These are phyloP conservation scores for Iris macrosiphon DNA, from an alignment of 106 monocot species.

Conservation along the genomic window DNA sequence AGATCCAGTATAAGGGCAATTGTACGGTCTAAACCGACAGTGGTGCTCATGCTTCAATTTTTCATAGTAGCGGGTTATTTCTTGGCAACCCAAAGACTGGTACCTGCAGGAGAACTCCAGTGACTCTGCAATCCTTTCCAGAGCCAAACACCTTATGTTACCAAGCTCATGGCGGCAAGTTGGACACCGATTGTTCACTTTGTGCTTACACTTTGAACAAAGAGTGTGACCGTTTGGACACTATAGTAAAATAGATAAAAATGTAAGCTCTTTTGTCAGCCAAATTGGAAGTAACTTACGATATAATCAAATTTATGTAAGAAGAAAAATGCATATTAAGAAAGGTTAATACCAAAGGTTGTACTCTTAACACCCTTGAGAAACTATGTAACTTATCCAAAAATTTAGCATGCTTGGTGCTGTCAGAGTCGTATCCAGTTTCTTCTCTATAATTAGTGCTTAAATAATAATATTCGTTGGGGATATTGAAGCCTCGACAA, in stretches of 20 bases:
- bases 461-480: too few relatives aligned
- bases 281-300: not conserved
- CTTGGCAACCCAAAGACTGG: conserved; percentile 8
- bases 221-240: conserved; percentile 14
- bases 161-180: conserved; percentile 4
- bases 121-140: conserved; percentile 13
- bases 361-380: not conserved
- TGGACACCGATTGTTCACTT: conserved; percentile 13
- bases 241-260: not conserved
- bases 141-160: conserved; percentile 13
- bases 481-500: too few relatives aligned
- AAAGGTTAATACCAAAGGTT: not conserved
- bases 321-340: not conserved
- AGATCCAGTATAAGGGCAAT: conserved; percentile 12
- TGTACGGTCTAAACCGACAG: conserved; percentile 13
- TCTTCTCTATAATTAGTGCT: too few relatives aligned
- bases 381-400: not conserved
- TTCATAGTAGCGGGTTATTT: conserved; percentile 10
- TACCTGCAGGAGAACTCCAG: conserved; percentile 8
- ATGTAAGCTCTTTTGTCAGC: too few relatives aligned
- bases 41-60: conserved; percentile 5
- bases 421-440: too few relatives aligned
- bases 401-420: not conserved
- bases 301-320: not conserved
- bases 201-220: conserved; percentile 7